phyloP scores from a whole-genome alignment of 129 eudicot genomes.

The Smallanthus sonchifolius region DNA sequence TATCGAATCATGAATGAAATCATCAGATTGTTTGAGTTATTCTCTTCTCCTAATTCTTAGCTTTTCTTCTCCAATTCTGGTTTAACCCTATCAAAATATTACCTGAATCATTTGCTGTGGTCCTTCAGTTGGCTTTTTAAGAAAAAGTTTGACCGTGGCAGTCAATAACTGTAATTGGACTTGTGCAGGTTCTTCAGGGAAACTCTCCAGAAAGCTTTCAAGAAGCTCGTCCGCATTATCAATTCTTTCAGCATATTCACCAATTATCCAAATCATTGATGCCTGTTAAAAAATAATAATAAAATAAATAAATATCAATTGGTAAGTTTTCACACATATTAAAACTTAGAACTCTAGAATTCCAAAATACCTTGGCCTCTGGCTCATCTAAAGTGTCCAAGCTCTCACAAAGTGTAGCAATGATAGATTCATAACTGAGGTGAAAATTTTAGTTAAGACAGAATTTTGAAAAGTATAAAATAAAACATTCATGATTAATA shows the following conservation, averaged over 20 bases:
- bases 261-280: conserved; percentile 99
- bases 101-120: conserved; percentile 99
- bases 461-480: not conserved
- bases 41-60: too few species aligned
- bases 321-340: conserved; percentile 6
- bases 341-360: conserved; percentile 13
- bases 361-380: conserved; percentile 80
- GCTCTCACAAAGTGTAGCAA: conserved; percentile 98
- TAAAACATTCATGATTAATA: not conserved
- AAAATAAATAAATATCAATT: not conserved
- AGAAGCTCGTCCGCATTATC: conserved; percentile 99
- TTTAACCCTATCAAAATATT: too few species aligned
- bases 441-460: conserved; percentile 7
- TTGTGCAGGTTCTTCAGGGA: conserved; percentile 98
- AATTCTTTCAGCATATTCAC: conserved; percentile 99
- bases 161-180: conserved; percentile 96
- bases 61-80: too few species aligned
- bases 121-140: conserved; percentile 98
- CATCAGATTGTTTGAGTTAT: too few species aligned
- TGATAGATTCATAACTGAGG: conserved; percentile 90
- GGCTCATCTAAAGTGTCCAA: conserved; percentile 98
- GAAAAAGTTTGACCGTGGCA: conserved; percentile 95
- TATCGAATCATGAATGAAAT: too few species aligned
- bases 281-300: conserved; percentile 51
- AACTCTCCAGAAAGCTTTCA: conserved; percentile 93